Percentiles rank a stretch among this genome's conserved stretches.
These are phyloP conservation scores for Annulohypoxylon maeteangense DNA, from an alignment of 495 filamentous ascomycete genomes.

Conservation along the genomic window DNA sequence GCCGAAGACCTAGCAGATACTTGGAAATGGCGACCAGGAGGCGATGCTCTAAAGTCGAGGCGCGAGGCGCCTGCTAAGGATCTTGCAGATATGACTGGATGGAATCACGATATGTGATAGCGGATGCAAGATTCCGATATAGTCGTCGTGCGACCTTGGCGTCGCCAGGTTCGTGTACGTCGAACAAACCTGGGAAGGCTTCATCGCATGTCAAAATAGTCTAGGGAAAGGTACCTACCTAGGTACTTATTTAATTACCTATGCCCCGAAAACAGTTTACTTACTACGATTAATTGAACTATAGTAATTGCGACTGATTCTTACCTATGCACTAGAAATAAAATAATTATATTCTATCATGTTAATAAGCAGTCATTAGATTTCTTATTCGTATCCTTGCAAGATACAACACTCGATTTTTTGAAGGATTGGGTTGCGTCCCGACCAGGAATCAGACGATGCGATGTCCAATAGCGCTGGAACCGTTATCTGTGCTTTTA, in stretches of 20 bases:
- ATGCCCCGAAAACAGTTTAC: neutral
- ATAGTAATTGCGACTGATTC: neutral
- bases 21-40: conserved; percentile 43
- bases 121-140: neutral
- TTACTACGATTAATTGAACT: neutral
- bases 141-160: neutral
- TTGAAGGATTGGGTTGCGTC: conserved; percentile 25
- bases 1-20: conserved; percentile 36
- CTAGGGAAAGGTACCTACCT: too few relatives aligned
- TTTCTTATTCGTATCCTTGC: conserved; percentile 11
- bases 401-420: conserved; percentile 1
- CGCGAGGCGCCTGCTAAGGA: conserved; percentile 40
- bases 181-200: too few relatives aligned
- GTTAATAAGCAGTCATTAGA: neutral
- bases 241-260: too few relatives aligned
- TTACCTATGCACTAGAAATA: neutral
- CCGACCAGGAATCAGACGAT: conserved; percentile 3
- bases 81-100: conserved; percentile 43
- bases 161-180: neutral
- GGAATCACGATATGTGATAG: conserved; percentile 38
- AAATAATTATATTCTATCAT: neutral
- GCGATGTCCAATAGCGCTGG: too few relatives aligned
- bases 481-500: conserved; percentile 6
- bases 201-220: neutral
- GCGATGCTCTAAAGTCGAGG: conserved; percentile 39